These are phyloP conservation scores for Lasiodiplodia theobromae DNA, from an alignment of 2,329 filamentous ascomycete species.

Conservation along the genomic window DNA sequence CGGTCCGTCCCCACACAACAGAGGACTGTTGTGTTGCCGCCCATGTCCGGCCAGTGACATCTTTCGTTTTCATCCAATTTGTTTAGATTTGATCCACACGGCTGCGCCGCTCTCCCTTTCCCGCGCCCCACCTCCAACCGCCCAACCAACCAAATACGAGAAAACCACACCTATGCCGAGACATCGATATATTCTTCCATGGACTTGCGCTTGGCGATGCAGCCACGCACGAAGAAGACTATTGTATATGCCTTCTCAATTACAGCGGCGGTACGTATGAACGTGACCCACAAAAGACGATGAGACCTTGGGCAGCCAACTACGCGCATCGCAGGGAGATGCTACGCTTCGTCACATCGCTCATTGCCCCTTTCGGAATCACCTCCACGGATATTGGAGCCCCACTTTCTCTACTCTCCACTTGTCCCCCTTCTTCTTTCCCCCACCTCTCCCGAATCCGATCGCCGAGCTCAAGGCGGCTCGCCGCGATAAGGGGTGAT, in stretches of 20 bases:
- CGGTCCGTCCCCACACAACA: background rate
- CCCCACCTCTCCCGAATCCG: background rate
- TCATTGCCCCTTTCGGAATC: slow-evolving; percentile 10
- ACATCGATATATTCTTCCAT: slow-evolving; percentile 12
- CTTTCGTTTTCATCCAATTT: slow-evolving; percentile 2
- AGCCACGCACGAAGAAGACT: background rate
- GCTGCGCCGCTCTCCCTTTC: slow-evolving; percentile 16
- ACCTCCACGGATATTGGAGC: background rate
- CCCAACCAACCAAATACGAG: background rate
- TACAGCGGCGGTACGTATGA: background rate
- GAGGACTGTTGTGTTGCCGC: background rate
- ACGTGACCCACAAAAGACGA: background rate
- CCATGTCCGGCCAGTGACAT: background rate
- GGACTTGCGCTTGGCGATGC: background rate
- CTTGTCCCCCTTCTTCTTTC: background rate
- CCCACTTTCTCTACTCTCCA: background rate
- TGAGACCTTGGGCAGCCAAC: background rate
- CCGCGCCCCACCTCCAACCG: background rate
- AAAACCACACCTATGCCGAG: background rate
- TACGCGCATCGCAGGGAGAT: background rate
- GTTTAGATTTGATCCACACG: slow-evolving; percentile 15
- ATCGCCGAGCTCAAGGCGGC: background rate
- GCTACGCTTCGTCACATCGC: background rate
- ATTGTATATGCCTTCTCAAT: background rate
- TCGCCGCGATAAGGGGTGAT: background rate